phyloP scores from a whole-genome alignment of 2,329 filamentous ascomycete genomes.

The Ophiostoma populinum region DNA sequence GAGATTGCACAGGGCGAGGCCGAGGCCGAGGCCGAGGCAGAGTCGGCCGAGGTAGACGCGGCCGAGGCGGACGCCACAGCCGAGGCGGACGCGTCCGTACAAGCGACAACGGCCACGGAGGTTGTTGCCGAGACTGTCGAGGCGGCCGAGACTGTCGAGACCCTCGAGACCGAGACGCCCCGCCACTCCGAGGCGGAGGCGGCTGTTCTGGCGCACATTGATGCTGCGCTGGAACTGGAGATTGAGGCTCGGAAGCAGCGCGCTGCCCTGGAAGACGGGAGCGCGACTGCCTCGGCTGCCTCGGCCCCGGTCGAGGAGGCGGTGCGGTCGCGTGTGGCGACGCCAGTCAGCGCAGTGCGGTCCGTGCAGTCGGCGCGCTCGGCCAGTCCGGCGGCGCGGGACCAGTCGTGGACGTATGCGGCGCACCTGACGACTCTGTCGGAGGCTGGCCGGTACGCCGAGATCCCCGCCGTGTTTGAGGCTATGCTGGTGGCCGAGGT shows the following conservation, averaged over 20 bases:
- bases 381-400: slow-evolving; percentile 43
- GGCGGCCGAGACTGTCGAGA: too few species aligned
- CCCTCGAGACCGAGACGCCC: too few species aligned
- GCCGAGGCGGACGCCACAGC: neutral
- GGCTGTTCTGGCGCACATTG: slow-evolving; percentile 59
- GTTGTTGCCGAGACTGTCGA: too few species aligned
- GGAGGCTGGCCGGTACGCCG: slow-evolving; percentile 54
- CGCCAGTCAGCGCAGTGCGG: slow-evolving; percentile 29
- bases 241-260: slow-evolving; percentile 37
- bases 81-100: too few species aligned
- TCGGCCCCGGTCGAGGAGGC: slow-evolving; percentile 22
- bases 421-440: slow-evolving; percentile 63
- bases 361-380: too few species aligned
- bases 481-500: slow-evolving; percentile 70
- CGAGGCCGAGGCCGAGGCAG: neutral
- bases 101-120: too few species aligned
- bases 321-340: slow-evolving; percentile 21
- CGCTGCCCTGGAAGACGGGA: slow-evolving; percentile 27
- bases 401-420: slow-evolving; percentile 54
- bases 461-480: slow-evolving; percentile 85
- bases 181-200: slow-evolving; percentile 18
- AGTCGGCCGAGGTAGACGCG: neutral
- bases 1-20: slow-evolving; percentile 6
- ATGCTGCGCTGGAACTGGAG: slow-evolving; percentile 69
- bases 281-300: slow-evolving; percentile 22